These are phyloP conservation scores for Nissolia schottii DNA, from an alignment of 306 rosid genomes.

Conservation along the genomic window DNA sequence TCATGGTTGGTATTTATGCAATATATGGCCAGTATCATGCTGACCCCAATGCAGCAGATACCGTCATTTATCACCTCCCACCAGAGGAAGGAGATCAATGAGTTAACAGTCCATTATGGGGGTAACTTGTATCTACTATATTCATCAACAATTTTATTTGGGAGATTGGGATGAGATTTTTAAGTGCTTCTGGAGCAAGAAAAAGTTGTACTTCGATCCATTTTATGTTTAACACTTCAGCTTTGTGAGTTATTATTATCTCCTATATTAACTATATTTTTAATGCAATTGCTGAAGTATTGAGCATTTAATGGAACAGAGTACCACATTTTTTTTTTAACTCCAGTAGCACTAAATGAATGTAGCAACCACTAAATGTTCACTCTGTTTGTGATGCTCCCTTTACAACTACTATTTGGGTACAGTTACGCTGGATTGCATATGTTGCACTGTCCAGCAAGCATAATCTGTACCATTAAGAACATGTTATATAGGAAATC, in stretches of 20 bases:
- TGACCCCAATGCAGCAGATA: slow-evolving; percentile 59
- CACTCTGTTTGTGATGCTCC: background rate
- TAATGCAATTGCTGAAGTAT: background rate
- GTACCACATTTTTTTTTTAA: background rate
- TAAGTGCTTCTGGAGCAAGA: background rate
- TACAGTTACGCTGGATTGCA: background rate
- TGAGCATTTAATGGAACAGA: background rate
- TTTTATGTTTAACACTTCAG: background rate
- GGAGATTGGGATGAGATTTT: background rate
- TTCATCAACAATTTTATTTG: background rate
- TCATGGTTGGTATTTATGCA: slow-evolving; percentile 68
- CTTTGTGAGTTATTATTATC: background rate
- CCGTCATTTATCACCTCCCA: slow-evolving; percentile 38
- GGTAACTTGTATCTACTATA: slow-evolving; percentile 16
- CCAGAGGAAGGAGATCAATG: slow-evolving; percentile 40
- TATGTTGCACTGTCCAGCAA: background rate
- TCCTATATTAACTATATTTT: background rate
- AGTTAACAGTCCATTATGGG: slow-evolving; percentile 12
- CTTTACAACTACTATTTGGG: background rate
- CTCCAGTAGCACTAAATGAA: background rate
- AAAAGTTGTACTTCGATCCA: background rate
- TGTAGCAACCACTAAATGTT: background rate
- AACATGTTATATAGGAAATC: too few relatives aligned
- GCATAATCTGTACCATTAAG: background rate
- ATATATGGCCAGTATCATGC: slow-evolving; percentile 91